A percentile compares a stretch with the other conserved stretches of the same genome.
These are phyloP conservation scores for Plantago coronopus DNA, from an alignment of 305 asterid species.

Conservation along the genomic window DNA sequence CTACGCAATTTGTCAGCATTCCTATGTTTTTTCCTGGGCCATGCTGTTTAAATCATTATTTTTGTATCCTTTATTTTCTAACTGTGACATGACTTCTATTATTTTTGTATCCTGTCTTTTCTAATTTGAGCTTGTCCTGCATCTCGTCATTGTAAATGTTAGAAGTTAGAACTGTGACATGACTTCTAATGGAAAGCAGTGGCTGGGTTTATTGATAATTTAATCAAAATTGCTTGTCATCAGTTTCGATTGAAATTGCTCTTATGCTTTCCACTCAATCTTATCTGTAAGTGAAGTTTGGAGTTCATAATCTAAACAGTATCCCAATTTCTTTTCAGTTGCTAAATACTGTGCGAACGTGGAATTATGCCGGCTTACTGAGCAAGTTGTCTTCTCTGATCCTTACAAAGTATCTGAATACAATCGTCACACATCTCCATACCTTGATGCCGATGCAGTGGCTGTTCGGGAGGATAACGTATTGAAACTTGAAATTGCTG, in stretches of 20 bases:
- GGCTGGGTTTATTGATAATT: conserved; percentile 9
- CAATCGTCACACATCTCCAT: conserved; percentile 82
- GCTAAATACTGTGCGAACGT: conserved; percentile 89
- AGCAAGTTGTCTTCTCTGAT: conserved; percentile 86
- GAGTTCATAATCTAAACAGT: conserved; percentile 20
- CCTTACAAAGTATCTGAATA: conserved; percentile 80
- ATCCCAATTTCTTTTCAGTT: conserved; percentile 50
- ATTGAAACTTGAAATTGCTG: conserved; percentile 87
- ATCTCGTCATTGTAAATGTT: background rate
- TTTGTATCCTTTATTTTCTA: no score
- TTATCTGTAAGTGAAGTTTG: conserved; percentile 5
- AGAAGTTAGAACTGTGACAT: no score
- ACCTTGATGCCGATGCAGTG: conserved; percentile 83
- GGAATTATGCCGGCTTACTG: conserved; percentile 93
- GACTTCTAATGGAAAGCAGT: conserved; percentile 3
- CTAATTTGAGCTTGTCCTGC: no score
- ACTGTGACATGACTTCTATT: no score
- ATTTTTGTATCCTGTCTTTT: no score
- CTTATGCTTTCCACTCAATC: background rate
- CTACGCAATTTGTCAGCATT: no score
- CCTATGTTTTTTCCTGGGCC: no score
- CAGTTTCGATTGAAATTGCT: background rate
- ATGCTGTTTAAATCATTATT: no score
- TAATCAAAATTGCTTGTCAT: conserved; percentile 17
- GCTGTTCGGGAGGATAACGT: conserved; percentile 65